These are phyloP conservation scores for Fusarium vanettenii DNA, from an alignment of 2,329 filamentous ascomycete genomes.

Conservation along the genomic window DNA sequence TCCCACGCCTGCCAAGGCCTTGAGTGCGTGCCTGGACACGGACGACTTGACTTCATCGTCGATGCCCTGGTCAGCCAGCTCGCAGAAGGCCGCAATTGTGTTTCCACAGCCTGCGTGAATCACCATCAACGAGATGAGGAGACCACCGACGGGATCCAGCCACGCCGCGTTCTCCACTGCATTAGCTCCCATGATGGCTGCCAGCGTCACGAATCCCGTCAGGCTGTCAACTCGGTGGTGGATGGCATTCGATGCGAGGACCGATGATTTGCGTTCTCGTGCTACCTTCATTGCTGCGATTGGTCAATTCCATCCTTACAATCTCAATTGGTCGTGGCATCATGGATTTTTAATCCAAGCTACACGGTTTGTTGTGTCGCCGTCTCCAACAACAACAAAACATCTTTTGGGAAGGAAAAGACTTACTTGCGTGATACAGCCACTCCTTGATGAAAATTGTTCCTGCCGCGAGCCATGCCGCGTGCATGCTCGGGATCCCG, in stretches of 20 bases:
- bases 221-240: conserved; percentile 97
- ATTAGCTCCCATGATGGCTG: conserved; percentile 91
- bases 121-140: conserved; percentile 93
- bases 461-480: conserved; percentile 91
- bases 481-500: conserved; percentile 84
- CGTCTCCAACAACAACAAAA: not conserved
- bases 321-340: not conserved
- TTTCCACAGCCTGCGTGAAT: conserved; percentile 91
- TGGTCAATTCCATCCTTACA: conserved; percentile 33
- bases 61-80: conserved; percentile 90
- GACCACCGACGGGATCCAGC: conserved; percentile 93
- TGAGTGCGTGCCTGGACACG: conserved; percentile 73
- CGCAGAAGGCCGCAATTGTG: conserved; percentile 82
- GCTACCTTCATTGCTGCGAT: conserved; percentile 91
- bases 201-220: conserved; percentile 91
- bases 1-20: conserved; percentile 66
- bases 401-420: not conserved
- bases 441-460: conserved; percentile 96
- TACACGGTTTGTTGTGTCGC: not conserved
- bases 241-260: conserved; percentile 94
- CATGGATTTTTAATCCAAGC: not conserved
- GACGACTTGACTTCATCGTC: conserved; percentile 84
- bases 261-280: conserved; percentile 91
- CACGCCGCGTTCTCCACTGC: conserved; percentile 86
- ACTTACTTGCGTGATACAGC: conserved; percentile 94